phyloP scores from a whole-genome alignment of 805 yeast species.

The Saccharomyces cerevisiae region DNA sequence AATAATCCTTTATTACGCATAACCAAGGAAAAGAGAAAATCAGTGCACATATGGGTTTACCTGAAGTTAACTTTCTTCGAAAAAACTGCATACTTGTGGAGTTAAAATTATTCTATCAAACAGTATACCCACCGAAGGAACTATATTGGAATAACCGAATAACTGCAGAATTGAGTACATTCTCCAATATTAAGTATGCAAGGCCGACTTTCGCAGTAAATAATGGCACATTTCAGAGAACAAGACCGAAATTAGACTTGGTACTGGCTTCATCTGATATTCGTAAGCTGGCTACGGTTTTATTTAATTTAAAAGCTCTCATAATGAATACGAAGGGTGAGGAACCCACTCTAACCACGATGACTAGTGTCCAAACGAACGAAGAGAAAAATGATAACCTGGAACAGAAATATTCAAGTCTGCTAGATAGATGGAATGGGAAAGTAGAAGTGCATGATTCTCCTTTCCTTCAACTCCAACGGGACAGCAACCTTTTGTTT shows the following conservation, averaged over 20 bases:
- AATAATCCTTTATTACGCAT: neutral
- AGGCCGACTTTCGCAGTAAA: slow-evolving; percentile 9
- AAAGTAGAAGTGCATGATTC: neutral
- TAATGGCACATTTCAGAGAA: slow-evolving; percentile 5
- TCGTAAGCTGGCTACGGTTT: slow-evolving; percentile 5
- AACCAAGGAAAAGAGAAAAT: neutral
- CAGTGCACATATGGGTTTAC: neutral
- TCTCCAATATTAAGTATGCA: slow-evolving; percentile 15
- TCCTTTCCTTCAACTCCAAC: neutral
- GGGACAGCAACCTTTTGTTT: neutral
- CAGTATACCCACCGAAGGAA: slow-evolving; percentile 9
- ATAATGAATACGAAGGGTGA: neutral
- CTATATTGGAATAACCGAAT: slow-evolving; percentile 5
- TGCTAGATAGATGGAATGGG: neutral
- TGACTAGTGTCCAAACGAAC: neutral
- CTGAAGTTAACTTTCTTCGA: slow-evolving; percentile 4
- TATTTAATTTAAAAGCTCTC: slow-evolving; percentile 8
- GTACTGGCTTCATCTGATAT: slow-evolving; percentile 8
- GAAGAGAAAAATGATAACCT: neutral
- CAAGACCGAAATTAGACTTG: slow-evolving; percentile 11
- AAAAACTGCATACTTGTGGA: slow-evolving; percentile 11
- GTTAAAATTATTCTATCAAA: slow-evolving; percentile 6
- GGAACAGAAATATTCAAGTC: neutral
- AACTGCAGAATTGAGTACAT: slow-evolving; percentile 7
- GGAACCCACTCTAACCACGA: neutral